Evolutionary conservation across 352 stramenopile genomes (phyloP), one percentile per base, ranked within the genome.

Genomic region (Pilasporangium apinafurcum): DNA sequence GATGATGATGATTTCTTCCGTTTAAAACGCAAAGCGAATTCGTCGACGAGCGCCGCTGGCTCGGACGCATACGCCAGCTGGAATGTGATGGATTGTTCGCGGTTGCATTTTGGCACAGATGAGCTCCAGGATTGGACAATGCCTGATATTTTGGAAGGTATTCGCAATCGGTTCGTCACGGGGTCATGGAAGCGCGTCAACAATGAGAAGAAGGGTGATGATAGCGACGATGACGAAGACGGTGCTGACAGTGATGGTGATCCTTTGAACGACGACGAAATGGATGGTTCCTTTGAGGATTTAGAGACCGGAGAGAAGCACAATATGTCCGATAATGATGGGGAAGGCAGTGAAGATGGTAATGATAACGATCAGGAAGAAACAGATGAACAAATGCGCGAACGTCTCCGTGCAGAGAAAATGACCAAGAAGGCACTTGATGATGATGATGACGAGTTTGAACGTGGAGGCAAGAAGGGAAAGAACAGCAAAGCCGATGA

Each of bases 211-310:
- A 59, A 31, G 14, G 49, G 14, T 8, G 61, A 63, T 2, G 71
- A 59, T 16, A 61, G 48, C 5, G 76, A 83, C 9, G 70, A 77
- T 5, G 68, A 63, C 10, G 62, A 59, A 20, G 65, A 79, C 2
- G 57, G 56, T 18, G 68, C 66, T 13, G 63, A 51, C 9, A 67
- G 51, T 9, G 59, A 69, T 22, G 66, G 54, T 0, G 71, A 80
- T 22, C 69, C 54, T 24, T 39, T 86, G 36, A 92, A 95, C 24
- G 90, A 96, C 42, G 85, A 97, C 1, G 74, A 82, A 26, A 76
- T 97, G 74, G 84, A 95, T 27, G 96, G 95, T 22, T 96, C 98
- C 31, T 99, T 99, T 68, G 95, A 99, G 65, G 96, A 99, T 46
- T 73, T 99, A 27, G 93, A 98, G 70, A 98, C 88, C 12, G 89